These are phyloP conservation scores for Lichtheimia ramosa DNA, from an alignment of 371 early-diverging fungal genomes.

Conservation along the genomic window DNA sequence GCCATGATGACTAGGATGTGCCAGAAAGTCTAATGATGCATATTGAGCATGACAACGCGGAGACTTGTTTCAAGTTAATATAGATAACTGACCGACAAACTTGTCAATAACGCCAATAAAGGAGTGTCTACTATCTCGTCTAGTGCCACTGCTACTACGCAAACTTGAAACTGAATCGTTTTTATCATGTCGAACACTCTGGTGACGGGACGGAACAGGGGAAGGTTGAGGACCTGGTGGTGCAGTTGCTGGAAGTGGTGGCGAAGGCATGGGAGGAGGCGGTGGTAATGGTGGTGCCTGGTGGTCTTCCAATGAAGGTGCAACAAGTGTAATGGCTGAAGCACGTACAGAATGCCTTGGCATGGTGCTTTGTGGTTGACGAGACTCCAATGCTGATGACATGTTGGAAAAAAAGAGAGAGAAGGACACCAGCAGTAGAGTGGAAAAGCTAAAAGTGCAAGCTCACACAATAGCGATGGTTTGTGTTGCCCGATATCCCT, in stretches of 20 bases:
- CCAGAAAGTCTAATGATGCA: slow-evolving; percentile 1
- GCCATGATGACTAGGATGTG: slow-evolving; percentile 2
- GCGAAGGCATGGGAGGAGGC: slow-evolving; percentile 3
- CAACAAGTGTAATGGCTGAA: slow-evolving; percentile 19
- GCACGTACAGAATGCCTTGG: slow-evolving; percentile 10
- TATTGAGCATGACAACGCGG: too few relatives aligned
- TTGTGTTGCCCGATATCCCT: too few relatives aligned
- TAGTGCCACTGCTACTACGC: slow-evolving; percentile 10
- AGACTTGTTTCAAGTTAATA: not conserved
- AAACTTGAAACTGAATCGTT: slow-evolving; percentile 1
- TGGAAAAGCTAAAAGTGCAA: not conserved
- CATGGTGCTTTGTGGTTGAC: too few relatives aligned
- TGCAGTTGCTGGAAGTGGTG: not conserved
- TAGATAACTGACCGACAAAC: slow-evolving; percentile 28
- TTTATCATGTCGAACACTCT: slow-evolving; percentile 4
- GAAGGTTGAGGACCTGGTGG: not conserved
- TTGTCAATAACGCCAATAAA: slow-evolving; percentile 58
- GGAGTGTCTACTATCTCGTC: slow-evolving; percentile 25
- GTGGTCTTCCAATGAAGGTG: slow-evolving; percentile 3
- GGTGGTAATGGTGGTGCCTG: not conserved
- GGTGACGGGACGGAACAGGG: not conserved
- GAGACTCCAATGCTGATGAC: not conserved
- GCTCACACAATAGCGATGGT: too few relatives aligned
- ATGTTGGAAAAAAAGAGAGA: not conserved
- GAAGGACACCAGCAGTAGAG: not conserved